A percentile compares a stretch with the other conserved stretches of the same genome.
Evolutionary conservation across 345 rosid species (phyloP).

Genomic region (Gossypium thurberi): DNA sequence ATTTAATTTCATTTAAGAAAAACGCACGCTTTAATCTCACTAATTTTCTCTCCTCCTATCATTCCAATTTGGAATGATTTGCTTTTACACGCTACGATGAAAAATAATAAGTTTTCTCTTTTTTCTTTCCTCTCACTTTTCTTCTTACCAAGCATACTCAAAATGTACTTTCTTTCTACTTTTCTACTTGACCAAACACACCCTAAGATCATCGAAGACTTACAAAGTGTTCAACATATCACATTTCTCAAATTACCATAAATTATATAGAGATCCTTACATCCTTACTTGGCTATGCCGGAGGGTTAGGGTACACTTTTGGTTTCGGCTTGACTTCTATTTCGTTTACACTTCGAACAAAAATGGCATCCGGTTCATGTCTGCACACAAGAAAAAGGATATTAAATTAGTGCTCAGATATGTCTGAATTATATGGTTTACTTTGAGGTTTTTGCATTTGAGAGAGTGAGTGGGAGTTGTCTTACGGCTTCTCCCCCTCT

Average conservation of each 20-base stretch:
- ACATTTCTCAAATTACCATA: neutral
- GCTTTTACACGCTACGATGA: too few relatives aligned
- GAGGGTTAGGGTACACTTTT: constrained; percentile 70
- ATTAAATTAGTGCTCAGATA: neutral
- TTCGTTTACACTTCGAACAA: constrained; percentile 77
- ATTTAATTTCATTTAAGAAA: too few relatives aligned
- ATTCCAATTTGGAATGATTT: too few relatives aligned
- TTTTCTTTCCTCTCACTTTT: too few relatives aligned
- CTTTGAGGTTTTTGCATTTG: neutral
- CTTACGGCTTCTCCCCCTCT: constrained; percentile 95
- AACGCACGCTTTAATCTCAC: too few relatives aligned
- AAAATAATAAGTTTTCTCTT: too few relatives aligned
- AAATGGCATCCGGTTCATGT: constrained; percentile 88
- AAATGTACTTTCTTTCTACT: neutral
- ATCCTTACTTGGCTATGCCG: constrained; percentile 27
- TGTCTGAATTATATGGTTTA: too few relatives aligned
- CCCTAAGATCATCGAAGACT: too few relatives aligned
- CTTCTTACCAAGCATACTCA: neutral
- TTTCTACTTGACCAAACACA: neutral
- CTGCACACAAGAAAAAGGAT: constrained; percentile 37
- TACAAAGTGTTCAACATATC: neutral
- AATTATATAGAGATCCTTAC: neutral
- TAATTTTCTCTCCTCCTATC: too few relatives aligned
- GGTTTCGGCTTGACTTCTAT: constrained; percentile 98
- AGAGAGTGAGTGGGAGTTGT: neutral